Conservation (phyloP, 2,329 filamentous ascomycete genomes). For the Sclerotinia trifoliorum region DNA sequence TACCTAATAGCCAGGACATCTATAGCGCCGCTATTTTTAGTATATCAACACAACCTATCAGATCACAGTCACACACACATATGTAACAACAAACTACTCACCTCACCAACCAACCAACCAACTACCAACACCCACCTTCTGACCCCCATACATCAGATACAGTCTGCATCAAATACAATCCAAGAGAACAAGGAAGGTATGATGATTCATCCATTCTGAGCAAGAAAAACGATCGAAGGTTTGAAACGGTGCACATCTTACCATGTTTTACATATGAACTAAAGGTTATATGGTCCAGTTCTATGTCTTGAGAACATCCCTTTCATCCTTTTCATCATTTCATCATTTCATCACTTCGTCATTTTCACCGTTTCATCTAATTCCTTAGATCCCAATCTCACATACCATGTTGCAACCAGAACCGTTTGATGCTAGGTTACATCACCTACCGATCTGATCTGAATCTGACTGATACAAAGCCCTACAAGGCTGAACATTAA, state of each 20-base stretch:
- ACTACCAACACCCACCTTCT: too few species aligned
- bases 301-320: too few species aligned
- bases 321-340: too few species aligned
- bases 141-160: neutral
- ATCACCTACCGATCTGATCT: neutral
- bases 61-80: neutral
- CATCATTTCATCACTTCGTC: neutral
- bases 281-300: too few species aligned
- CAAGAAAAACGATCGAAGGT: neutral
- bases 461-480: neutral
- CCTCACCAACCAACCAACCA: neutral
- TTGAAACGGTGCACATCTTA: too few species aligned
- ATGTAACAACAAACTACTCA: neutral
- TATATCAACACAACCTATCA: too few species aligned
- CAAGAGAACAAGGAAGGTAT: neutral
- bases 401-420: neutral
- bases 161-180: too few species aligned
- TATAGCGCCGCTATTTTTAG: too few species aligned
- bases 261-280: neutral
- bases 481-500: neutral
- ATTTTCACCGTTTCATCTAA: too few species aligned
- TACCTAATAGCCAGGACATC: too few species aligned
- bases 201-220: neutral
- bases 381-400: neutral
- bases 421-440: conserved; percentile 2